Conservation (phyloP, 495 filamentous ascomycete genomes). For the Xylaria telfairii region DNA sequence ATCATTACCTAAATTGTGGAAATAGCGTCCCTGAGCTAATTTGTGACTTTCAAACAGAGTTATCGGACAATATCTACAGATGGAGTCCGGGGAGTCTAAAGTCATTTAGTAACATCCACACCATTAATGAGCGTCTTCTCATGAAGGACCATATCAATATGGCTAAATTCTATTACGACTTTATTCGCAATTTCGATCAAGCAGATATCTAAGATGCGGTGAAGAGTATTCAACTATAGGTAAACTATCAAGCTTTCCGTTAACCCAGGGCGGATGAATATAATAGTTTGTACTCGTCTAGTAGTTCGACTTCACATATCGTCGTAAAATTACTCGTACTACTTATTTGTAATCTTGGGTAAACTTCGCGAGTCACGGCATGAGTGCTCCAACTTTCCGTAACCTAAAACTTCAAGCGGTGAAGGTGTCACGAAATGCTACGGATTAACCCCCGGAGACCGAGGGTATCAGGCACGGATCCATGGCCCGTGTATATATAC, state of each 20-base stretch:
- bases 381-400: too few relatives aligned
- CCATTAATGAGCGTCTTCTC: constrained; percentile 1
- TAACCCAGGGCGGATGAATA: neutral
- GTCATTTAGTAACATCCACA: constrained; percentile 16
- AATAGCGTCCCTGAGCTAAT: neutral
- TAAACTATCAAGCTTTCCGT: neutral
- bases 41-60: neutral
- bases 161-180: constrained; percentile 17
- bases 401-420: too few relatives aligned
- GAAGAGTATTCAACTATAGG: too few relatives aligned
- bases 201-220: neutral
- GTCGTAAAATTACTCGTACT: too few relatives aligned
- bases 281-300: neutral
- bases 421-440: too few relatives aligned
- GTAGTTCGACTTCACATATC: too few relatives aligned
- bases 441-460: too few relatives aligned
- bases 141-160: neutral
- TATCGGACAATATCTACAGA: constrained; percentile 8
- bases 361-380: too few relatives aligned
- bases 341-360: too few relatives aligned
- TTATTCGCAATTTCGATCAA: constrained; percentile 11
- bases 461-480: too few relatives aligned
- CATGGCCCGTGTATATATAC: too few relatives aligned
- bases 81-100: constrained; percentile 2
- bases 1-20: neutral